phyloP scores from a whole-genome alignment of 1,284 basidiomycete species.

The Rhodotorula sp. region DNA sequence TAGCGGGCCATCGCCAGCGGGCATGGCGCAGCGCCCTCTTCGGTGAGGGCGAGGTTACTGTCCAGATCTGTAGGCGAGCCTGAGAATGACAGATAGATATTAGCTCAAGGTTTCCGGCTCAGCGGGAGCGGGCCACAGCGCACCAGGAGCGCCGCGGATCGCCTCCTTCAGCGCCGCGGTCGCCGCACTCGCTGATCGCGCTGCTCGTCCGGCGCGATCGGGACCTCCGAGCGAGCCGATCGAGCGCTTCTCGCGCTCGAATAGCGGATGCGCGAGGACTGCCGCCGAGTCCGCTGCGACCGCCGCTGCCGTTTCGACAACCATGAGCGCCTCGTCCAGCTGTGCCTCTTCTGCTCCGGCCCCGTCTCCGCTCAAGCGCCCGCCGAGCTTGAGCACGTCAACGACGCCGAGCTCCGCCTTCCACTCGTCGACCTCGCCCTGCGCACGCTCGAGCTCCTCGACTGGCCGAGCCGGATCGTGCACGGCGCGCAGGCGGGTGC shows the following conservation, averaged over 20 bases:
- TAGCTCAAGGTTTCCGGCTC: no score
- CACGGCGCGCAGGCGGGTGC: neutral
- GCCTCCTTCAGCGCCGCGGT: no score
- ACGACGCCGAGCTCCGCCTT: neutral
- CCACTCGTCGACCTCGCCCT: neutral
- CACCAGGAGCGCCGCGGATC: no score
- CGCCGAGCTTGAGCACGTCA: neutral
- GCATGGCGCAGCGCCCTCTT: neutral
- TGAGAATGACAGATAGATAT: no score
- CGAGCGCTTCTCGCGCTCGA: neutral
- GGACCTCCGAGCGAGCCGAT: neutral
- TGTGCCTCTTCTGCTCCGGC: neutral
- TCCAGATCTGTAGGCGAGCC: no score
- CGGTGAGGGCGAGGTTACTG: no score
- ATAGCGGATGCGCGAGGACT: neutral
- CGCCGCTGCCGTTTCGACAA: slow-evolving; percentile 1
- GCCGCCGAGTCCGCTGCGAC: neutral
- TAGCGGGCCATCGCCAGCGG: neutral
- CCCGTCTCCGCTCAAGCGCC: neutral
- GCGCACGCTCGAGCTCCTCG: neutral
- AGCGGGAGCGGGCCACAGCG: no score
- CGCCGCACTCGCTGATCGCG: no score
- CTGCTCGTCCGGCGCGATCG: no score
- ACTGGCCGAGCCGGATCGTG: neutral
- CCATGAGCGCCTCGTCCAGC: slow-evolving; percentile 9